phyloP scores from a whole-genome alignment of 495 filamentous ascomycete species.

The Talaromyces borbonicus region DNA sequence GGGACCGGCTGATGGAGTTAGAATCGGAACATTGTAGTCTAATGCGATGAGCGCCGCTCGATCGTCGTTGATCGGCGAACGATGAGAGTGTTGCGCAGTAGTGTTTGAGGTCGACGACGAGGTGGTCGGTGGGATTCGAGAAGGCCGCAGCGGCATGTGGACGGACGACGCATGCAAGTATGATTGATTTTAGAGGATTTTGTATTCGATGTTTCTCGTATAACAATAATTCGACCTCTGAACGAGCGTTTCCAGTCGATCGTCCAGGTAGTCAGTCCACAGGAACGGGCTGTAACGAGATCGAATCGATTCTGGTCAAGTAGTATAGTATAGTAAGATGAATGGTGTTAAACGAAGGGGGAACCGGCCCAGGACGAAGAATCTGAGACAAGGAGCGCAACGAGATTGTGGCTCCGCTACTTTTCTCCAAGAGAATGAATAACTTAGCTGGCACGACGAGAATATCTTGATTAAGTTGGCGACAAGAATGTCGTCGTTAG shows the following conservation, averaged over 20 bases:
- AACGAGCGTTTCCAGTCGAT: neutral
- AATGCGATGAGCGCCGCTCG: conserved; percentile 9
- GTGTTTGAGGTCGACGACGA: conserved; percentile 16
- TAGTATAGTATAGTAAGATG: neutral
- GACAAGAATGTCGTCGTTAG: no score
- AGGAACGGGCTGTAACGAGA: no score
- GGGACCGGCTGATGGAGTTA: conserved; percentile 11
- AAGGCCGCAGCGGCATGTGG: conserved; percentile 32
- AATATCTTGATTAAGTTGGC: neutral
- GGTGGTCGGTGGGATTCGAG: conserved; percentile 26
- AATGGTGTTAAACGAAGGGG: neutral
- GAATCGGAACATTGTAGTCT: conserved; percentile 23
- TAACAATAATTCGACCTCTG: no score
- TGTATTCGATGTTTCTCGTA: no score
- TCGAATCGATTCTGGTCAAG: no score
- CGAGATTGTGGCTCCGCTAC: neutral
- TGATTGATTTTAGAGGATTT: neutral
- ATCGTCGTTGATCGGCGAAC: neutral
- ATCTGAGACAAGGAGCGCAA: neutral
- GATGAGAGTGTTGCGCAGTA: conserved; percentile 10
- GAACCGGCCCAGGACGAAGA: neutral
- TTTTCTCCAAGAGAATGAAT: neutral
- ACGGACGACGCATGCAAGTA: conserved; percentile 10
- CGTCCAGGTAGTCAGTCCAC: no score
- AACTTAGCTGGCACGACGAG: neutral